Evolutionary conservation across 805 yeast genomes (phyloP), one percentile per base, ranked within the genome.

Genomic region (Ogataea parapolymorpha): DNA sequence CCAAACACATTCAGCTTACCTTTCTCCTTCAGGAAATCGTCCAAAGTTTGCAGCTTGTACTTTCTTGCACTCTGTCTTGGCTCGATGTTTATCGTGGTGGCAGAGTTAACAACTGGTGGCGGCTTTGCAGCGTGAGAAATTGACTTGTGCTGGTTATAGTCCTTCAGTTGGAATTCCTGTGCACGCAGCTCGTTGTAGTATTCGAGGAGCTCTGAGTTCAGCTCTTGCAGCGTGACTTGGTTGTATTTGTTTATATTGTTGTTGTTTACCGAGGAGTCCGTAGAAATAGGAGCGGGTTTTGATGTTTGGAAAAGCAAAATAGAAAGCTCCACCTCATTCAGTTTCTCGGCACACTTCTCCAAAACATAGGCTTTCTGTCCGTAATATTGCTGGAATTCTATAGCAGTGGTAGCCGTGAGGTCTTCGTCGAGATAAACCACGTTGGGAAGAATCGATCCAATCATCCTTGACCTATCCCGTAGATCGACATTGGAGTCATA

Each of bases 391-490:
- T 42, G 45, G 34, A 59, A 48, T 15, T 49, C 41, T 27, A 45
- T 36, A 23, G 45, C 26, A 13, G 55, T 46, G 6, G 50, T 48
- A 2, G 55, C 48, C 8, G 37, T 46, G 7, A 50, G 18, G 2
- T 52, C 38, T 7, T 43, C 66, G 32, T 68, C 68, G 1, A 71
- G 56, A 4, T 71, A 72, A 2, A 55, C 45, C 10, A 63, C 39
- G 39, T 61, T 61, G 23, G 75, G 72, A 35, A 88, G 66, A 3
- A 91, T 64, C 0, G 87, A 74, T 17, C 76, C 67, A 22, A 87
- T 68, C 65, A 82, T 71, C 50, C 99, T 71, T 0, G 96, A 88
- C 44, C 91, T 72, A 57, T 93, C 98, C 45, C 98, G 72, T 1
- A 86, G 75, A 56, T 87, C 96, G 51, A 79, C 78, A 3, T 77